Percentiles rank a stretch among this genome's conserved stretches.
Conservation (phyloP, 1,284 basidiomycete species). For the Sanghuangporus sanghuang region DNA sequence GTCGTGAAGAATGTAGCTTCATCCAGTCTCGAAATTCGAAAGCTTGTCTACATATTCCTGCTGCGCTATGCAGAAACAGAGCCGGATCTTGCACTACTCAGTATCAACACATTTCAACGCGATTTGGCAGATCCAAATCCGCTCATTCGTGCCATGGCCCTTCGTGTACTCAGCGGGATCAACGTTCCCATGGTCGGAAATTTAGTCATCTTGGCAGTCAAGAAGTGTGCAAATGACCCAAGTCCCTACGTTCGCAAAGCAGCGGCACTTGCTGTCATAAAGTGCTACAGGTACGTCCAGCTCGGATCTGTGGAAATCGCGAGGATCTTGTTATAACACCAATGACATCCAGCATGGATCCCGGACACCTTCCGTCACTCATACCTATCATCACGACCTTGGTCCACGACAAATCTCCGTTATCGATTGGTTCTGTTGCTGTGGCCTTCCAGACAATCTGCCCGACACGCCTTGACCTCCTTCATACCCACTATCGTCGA, state of each 20-base stretch:
- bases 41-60: slow-evolving; percentile 97
- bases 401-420: slow-evolving; percentile 78
- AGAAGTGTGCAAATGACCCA: slow-evolving; percentile 84
- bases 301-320: too few species aligned
- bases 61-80: slow-evolving; percentile 89
- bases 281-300: slow-evolving; percentile 68
- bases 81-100: slow-evolving; percentile 91
- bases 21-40: slow-evolving; percentile 88
- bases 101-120: slow-evolving; percentile 99
- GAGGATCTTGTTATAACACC: background rate
- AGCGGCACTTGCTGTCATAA: slow-evolving; percentile 85
- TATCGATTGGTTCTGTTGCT: slow-evolving; percentile 84
- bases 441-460: slow-evolving; percentile 83
- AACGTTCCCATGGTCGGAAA: slow-evolving; percentile 83
- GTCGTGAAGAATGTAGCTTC: slow-evolving; percentile 94
- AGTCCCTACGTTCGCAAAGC: slow-evolving; percentile 94
- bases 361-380: slow-evolving; percentile 64
- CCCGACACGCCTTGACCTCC: slow-evolving; percentile 77
- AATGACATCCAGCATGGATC: slow-evolving; percentile 61
- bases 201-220: slow-evolving; percentile 84
- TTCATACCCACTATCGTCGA: slow-evolving; percentile 86
- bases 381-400: slow-evolving; percentile 72
- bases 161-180: slow-evolving; percentile 91
- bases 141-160: slow-evolving; percentile 89
- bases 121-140: slow-evolving; percentile 92